Conservation (phyloP, 352 stramenopile genomes). For the Pythium sp. region DNA sequence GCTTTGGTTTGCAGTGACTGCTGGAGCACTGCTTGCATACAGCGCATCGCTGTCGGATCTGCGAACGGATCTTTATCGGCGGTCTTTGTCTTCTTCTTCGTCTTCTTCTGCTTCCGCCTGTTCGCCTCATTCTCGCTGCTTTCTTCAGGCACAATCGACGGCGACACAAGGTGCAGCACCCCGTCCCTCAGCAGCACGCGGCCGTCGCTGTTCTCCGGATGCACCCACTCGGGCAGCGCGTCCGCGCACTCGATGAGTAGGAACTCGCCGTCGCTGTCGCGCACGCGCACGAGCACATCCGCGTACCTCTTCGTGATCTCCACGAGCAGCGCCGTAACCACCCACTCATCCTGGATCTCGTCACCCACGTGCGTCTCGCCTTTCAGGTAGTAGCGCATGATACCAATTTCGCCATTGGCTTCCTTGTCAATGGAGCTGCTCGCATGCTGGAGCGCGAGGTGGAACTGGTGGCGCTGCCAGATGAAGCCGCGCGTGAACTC, state of each 20-base stretch:
- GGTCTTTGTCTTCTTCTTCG: background rate
- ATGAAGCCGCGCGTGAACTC: conserved; percentile 42
- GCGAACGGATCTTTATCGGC: background rate
- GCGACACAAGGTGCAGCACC: conserved; percentile 42
- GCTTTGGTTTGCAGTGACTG: conserved; percentile 18
- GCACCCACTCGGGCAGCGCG: conserved; percentile 59
- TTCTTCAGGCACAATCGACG: conserved; percentile 24
- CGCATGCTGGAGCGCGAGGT: conserved; percentile 22
- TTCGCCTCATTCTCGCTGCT: conserved; percentile 9
- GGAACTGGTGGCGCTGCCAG: conserved; percentile 56
- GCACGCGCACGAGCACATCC: conserved; percentile 35
- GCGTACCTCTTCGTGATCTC: conserved; percentile 35
- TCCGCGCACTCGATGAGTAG: conserved; percentile 78
- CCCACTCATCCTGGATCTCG: conserved; percentile 74
- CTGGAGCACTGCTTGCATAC: conserved; percentile 12
- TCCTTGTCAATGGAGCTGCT: background rate
- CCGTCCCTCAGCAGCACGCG: conserved; percentile 48
- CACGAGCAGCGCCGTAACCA: conserved; percentile 47
- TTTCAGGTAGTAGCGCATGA: conserved; percentile 31
- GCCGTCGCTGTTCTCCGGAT: conserved; percentile 46
- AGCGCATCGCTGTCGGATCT: background rate
- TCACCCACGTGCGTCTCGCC: conserved; percentile 44
- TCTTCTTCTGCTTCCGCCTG: background rate
- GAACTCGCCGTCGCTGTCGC: conserved; percentile 69
- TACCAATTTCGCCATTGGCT: background rate